These are phyloP conservation scores for Dacryopinax spathularia DNA, from an alignment of 768 basidiomycete species.

Conservation along the genomic window DNA sequence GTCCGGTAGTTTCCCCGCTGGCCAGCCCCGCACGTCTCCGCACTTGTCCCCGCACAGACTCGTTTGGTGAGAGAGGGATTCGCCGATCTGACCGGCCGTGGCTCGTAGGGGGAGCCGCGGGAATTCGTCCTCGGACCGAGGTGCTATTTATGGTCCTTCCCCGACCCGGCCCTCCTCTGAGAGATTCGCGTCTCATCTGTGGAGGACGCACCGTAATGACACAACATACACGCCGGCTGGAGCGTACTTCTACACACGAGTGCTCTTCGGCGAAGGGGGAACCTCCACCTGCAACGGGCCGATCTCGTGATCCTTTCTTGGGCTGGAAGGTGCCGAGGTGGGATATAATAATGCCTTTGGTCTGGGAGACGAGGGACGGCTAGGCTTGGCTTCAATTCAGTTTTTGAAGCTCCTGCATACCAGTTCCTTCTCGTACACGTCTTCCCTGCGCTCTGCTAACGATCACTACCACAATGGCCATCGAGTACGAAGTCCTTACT, in stretches of 20 bases:
- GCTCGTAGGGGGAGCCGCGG: too few relatives aligned
- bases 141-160: not conserved
- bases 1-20: too few relatives aligned
- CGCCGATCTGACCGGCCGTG: too few relatives aligned
- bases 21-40: too few relatives aligned
- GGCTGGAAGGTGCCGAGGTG: not conserved
- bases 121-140: not conserved
- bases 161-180: not conserved
- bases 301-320: not conserved
- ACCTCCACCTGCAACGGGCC: not conserved
- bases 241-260: too few relatives aligned
- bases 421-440: not conserved
- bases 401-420: not conserved
- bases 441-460: too few relatives aligned
- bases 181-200: not conserved
- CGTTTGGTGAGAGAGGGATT: too few relatives aligned
- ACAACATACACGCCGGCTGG: too few relatives aligned
- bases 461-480: not conserved
- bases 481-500: slow-evolving; percentile 2
- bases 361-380: not conserved
- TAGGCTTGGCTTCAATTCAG: not conserved
- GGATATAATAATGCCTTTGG: not conserved
- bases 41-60: too few relatives aligned
- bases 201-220: not conserved
- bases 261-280: not conserved